Base-by-base conservation (phyloP, 2,329 filamentous ascomycete genomes). In the Epichloe amarillans region DNA sequence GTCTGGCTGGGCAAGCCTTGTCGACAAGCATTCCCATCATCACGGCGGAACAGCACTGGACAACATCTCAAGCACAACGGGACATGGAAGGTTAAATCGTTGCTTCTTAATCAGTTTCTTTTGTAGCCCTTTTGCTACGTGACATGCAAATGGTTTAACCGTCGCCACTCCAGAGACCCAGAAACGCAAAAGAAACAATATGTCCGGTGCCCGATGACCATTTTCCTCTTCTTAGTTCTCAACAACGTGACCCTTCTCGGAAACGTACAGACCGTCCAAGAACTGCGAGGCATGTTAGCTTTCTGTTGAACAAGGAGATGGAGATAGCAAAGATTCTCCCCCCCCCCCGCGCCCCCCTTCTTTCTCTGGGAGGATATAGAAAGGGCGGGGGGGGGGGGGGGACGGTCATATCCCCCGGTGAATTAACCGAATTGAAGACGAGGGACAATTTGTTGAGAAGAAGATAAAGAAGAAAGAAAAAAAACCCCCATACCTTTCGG, bases 211-310 rank as follows among this genome's bases (percentile, higher is more conserved):
- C 60, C 55, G 70, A 70, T 72, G 26, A n/a, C 45, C 36, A 37
- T n/a, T 17, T 17, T 21, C 42, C 40, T 19, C 30, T 35, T 21
- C 36, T 63, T 79, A 72, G 60, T 83, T 83, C 68, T 88, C 85
- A 63, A 80, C 78, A 67, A 98, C 84, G 84, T 97, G 95, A 75
- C 86, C 86, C 80, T 88, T 86, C 86, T 98, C 93, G 70, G 90
- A 96, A 69, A 98, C 93, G 81, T 98, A 98, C 74, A 98, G 82
- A 84, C 93, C 93, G 79, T 98, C 94, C 82, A 98, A 84, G 86
- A 98, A 98, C 88, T 94, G 66, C 23, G 37, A 26, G 21, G 33
- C 49, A 47, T 56, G 61, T 60, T 56, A 64, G 58, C 53, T 7
- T 15, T 23, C 12, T 26, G 21, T 23, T 23, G 21, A 30, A 30